phyloP scores from a whole-genome alignment of 2,329 filamentous ascomycete species.

The Septoria petroselini region DNA sequence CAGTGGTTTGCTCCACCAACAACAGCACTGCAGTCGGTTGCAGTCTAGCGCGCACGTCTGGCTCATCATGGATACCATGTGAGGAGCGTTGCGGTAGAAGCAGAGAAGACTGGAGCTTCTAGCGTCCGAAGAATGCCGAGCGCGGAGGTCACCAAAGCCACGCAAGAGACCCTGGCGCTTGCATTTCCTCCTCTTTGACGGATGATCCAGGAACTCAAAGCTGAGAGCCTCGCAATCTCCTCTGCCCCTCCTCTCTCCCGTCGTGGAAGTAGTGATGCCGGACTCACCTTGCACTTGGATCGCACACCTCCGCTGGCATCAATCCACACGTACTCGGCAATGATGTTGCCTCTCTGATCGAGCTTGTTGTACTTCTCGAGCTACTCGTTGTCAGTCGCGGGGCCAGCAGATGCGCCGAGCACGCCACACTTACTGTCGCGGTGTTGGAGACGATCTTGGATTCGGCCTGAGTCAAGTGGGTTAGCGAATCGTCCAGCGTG shows the following conservation, averaged over 20 bases:
- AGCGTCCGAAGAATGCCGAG: constrained; percentile 20
- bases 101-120: constrained; percentile 14
- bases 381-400: constrained; percentile 48
- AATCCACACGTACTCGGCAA: constrained; percentile 98
- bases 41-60: not conserved
- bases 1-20: too few species aligned
- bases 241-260: not conserved
- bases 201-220: constrained; percentile 10
- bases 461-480: constrained; percentile 24
- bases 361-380: constrained; percentile 89
- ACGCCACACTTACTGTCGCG: constrained; percentile 43
- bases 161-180: constrained; percentile 14
- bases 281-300: constrained; percentile 91
- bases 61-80: not conserved
- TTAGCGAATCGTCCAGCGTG: constrained; percentile 6
- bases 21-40: constrained; percentile 8
- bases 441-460: constrained; percentile 45
- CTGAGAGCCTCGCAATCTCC: not conserved
- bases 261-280: not conserved
- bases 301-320: constrained; percentile 78
- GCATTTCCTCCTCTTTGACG: constrained; percentile 7
- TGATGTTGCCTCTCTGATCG: constrained; percentile 81
- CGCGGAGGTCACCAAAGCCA: constrained; percentile 23
- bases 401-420: not conserved
- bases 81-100: constrained; percentile 1